phyloP scores from a whole-genome alignment of 2,329 filamentous ascomycete genomes.

The Sporothrix variecibatus region DNA sequence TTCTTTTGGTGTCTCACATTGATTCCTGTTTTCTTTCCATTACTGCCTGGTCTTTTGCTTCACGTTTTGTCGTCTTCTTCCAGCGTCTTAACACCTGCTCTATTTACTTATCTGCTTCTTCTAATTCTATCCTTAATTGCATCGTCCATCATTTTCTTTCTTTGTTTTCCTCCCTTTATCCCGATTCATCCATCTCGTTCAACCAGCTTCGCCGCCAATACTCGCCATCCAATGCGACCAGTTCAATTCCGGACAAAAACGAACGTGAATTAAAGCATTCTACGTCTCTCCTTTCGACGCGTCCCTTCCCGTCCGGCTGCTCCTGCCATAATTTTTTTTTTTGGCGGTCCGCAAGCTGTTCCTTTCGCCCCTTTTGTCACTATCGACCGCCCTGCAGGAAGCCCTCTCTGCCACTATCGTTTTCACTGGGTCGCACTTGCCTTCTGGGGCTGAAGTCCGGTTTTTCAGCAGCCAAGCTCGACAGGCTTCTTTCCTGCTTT shows the following conservation, averaged over 20 bases:
- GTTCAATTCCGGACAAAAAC: neutral
- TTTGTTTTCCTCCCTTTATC: neutral
- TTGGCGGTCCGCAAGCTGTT: neutral
- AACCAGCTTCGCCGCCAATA: neutral
- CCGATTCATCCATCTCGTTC: neutral
- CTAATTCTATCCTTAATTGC: neutral
- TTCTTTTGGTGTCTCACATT: constrained; percentile 5
- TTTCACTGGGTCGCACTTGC: constrained; percentile 10
- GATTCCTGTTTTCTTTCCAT: constrained; percentile 8
- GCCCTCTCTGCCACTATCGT: neutral
- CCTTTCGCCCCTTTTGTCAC: neutral
- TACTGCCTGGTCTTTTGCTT: neutral
- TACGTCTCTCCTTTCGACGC: neutral
- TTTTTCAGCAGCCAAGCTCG: constrained; percentile 9
- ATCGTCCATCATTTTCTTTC: neutral
- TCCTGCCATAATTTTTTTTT: neutral
- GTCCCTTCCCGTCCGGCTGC: neutral
- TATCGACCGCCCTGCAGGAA: neutral
- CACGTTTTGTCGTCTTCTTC: neutral
- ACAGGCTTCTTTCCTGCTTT: neutral
- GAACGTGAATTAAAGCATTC: neutral
- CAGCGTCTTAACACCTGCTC: neutral
- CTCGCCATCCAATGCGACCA: neutral
- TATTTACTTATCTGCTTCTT: neutral
- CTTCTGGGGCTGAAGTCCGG: constrained; percentile 18